A percentile compares a stretch with the other conserved stretches of the same genome.
These are phyloP conservation scores for Hypoxylon sp. DNA, from an alignment of 2,329 filamentous ascomycete species.

Conservation along the genomic window DNA sequence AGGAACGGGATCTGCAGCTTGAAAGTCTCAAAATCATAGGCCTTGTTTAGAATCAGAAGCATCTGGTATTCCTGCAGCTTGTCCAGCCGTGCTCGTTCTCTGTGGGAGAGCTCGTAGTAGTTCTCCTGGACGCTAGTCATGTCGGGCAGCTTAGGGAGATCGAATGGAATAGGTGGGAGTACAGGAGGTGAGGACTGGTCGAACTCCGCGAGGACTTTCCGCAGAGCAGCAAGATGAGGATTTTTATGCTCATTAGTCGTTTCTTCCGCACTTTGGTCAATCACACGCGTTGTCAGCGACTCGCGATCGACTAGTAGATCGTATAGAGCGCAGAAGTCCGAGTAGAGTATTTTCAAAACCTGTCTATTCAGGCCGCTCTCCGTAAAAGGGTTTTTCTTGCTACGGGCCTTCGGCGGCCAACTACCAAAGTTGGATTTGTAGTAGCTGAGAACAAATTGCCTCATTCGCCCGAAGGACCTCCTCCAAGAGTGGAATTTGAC, in stretches of 20 bases:
- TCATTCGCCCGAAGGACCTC: constrained; percentile 79
- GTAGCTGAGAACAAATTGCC: constrained; percentile 79
- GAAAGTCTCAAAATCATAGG: constrained; percentile 83
- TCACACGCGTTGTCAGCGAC: constrained; percentile 82
- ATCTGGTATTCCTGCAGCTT: constrained; percentile 84
- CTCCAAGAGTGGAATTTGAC: constrained; percentile 91
- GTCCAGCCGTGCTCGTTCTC: constrained; percentile 81
- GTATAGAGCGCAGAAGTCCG: constrained; percentile 88
- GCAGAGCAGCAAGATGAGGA: constrained; percentile 77
- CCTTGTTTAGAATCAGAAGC: constrained; percentile 80
- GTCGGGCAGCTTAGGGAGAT: constrained; percentile 82
- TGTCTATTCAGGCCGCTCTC: constrained; percentile 89
- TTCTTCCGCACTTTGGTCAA: constrained; percentile 74
- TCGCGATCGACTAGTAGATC: constrained; percentile 88
- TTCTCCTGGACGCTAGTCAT: constrained; percentile 76
- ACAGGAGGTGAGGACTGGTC: constrained; percentile 92
- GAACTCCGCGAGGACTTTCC: constrained; percentile 87
- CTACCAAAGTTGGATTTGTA: constrained; percentile 72
- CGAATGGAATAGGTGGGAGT: constrained; percentile 90
- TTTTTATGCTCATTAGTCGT: constrained; percentile 69
- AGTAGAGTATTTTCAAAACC: constrained; percentile 85
- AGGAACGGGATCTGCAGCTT: constrained; percentile 73
- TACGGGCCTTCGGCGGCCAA: constrained; percentile 93
- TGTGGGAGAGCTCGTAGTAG: constrained; percentile 74
- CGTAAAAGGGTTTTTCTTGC: constrained; percentile 91